Evolutionary conservation across 441 rosid species (phyloP), one percentile per base, ranked within the genome.

Genomic region (Jatropha multifida): DNA sequence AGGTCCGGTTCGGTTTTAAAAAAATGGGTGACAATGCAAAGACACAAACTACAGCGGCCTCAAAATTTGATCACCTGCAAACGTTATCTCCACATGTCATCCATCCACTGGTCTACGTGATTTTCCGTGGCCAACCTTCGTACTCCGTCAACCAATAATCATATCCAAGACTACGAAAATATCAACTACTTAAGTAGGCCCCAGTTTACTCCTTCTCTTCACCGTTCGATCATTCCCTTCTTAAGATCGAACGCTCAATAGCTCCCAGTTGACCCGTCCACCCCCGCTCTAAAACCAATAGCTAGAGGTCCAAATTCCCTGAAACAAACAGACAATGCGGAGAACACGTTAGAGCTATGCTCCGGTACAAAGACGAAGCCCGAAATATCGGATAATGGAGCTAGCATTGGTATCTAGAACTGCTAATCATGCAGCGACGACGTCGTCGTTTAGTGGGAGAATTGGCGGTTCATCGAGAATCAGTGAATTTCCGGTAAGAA

Each of bases 401-500:
- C 80, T 87, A 74, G 85, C 88, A 32, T 65, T 88, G 49, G 61
- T 81, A 1, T 83, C 84, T 26, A 79, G 78, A 32, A 74, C 78
- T 7, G 61, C 85, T 32, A 76, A 61, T 42, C 74, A 48, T 3
- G 42, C 74, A 5, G 18, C 75, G 6, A 41, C 67, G 18, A 46
- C 73, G 72, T 70, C 83, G 32, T 74, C 82, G 38, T 37, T 58
- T 58, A 65, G 74, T 20, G 69, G 82, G 74, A 80, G 73, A 77
- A 23, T 74, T 77, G 70, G 75, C 69, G 72, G 74, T 76, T 65
- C 74, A 74, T 62, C 60, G 5, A 78, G 40, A 62, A 74, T 68
- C 32, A 78, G 69, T 69, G 85, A 81, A 6, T 78, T 74, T 23
- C 78, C 81, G 69, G 80, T 68, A 77, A 81, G 79, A 79, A 81